Conservation (phyloP, 2,329 filamentous ascomycete species). For the Cytospora mali region DNA sequence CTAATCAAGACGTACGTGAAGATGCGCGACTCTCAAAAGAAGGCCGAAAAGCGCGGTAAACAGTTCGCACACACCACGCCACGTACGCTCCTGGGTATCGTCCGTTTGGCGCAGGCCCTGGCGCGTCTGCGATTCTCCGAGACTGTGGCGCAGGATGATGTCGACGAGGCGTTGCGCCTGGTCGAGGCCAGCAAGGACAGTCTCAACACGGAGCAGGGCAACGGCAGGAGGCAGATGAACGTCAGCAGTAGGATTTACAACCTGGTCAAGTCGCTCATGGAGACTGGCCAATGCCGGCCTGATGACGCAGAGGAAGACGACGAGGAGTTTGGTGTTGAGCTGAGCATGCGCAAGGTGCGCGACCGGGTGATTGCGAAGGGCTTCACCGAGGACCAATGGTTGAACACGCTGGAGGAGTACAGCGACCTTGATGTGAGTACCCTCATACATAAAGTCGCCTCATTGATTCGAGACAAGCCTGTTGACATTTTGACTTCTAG, state of each 20-base stretch:
- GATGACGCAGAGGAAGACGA: slow-evolving; percentile 63
- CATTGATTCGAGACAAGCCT: not conserved
- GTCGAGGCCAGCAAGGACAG: slow-evolving; percentile 93
- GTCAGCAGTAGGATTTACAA: slow-evolving; percentile 92
- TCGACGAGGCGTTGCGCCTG: slow-evolving; percentile 90
- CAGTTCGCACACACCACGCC: slow-evolving; percentile 94
- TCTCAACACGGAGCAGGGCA: slow-evolving; percentile 69
- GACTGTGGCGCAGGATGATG: slow-evolving; percentile 85
- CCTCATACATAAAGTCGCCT: not conserved
- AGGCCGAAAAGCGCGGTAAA: slow-evolving; percentile 86
- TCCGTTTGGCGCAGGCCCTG: slow-evolving; percentile 91
- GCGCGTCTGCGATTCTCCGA: slow-evolving; percentile 88
- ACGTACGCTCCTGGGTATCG: slow-evolving; percentile 87
- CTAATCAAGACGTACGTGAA: slow-evolving; percentile 96
- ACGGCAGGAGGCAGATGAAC: slow-evolving; percentile 68
- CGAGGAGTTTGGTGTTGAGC: slow-evolving; percentile 61
- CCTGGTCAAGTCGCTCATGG: slow-evolving; percentile 84
- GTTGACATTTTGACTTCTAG: slow-evolving; percentile 51
- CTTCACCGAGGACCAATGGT: slow-evolving; percentile 93
- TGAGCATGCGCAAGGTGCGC: slow-evolving; percentile 85
- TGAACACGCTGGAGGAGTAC: slow-evolving; percentile 86
- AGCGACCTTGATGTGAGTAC: slow-evolving; percentile 81
- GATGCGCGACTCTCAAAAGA: slow-evolving; percentile 88
- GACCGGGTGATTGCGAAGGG: slow-evolving; percentile 94
- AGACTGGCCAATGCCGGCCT: slow-evolving; percentile 81